Base-by-base conservation (phyloP, 306 rosid species). In the Lotus japonicus region DNA sequence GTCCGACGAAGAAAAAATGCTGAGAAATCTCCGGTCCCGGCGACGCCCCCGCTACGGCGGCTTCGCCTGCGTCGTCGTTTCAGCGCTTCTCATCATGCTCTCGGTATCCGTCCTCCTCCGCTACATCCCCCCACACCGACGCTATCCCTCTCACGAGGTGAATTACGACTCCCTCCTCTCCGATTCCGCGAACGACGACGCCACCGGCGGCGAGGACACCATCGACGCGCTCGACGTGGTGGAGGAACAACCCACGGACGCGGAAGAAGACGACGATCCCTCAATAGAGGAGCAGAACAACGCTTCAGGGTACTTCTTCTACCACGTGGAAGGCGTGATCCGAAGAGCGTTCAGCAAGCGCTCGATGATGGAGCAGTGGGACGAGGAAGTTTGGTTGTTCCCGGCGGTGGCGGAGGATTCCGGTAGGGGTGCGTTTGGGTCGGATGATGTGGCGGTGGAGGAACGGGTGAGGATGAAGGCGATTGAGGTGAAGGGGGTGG, bases 391-490 rank as follows among this genome's bases (percentile, higher is more conserved):
- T 0, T 89, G 87, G 45, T 54, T 80, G 5, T 67, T 75, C 49
- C n/a, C 60, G 44, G 28, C 45, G 6, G 77, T 19, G 2, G 63
- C 10, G 26, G 96, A 68, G 48, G 97, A 94, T 79, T 75, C 23
- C 16, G 78, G 87, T 9, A 80, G 51, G 80, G 71, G 73, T 1
- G 86, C 86, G 70, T 86, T 89, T 58, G 92, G 90, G 8, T 92
- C 96, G 1, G 98, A 92, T 53, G 98, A 90, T 31, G 87, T 88
- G 17, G 86, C 89, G 9, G 86, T 90, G 52, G 98, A 90, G 2
- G 90, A 90, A 57, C 60, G 15, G 31, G 91, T 90, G 51, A 59
- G 92, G 78, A 55, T 65, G 66, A 86, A 84, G 74, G 77, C 76
- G 12, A 67, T 80, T 6, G 48, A 71, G 48, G 92, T 90, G 68